Evolutionary conservation across 164 flowering plant genomes (phyloP), one percentile per base, ranked within the genome.

Genomic region (Umbellularia californica): DNA sequence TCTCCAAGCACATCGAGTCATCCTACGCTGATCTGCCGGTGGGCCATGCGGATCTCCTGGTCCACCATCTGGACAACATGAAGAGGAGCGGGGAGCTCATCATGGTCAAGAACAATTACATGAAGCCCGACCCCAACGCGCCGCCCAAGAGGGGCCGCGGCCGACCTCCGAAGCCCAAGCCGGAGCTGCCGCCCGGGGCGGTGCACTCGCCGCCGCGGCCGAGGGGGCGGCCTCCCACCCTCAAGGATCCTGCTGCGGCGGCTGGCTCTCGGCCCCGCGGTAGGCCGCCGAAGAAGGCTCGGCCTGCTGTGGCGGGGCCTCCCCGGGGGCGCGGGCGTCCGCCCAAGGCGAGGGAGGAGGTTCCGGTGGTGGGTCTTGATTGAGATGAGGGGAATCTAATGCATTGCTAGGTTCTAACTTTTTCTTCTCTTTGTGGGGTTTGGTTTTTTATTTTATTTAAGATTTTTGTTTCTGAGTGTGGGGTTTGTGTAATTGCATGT

Each of bases 71-170:
- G 76, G 81, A 83, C 84, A 73, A 72, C 77, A 81, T 95, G 94
- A 92, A 85, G 72, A 77, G 82, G 17, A 77, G 72, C 67, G 97
- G 97, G 5, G 88, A 90, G 81, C 88, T 95, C 11, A 73, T 85
- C 13, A 23, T 89, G 80, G 66, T 82, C 70, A 91, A 92, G 83
- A 88, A 92, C 89, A 87, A 84, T 78, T 91, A 89, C 90, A 83
- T 87, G 89, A 87, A 78, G 68, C 90, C 95, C 19, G 84, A 82
- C 70, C 91, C 90, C 0, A 71, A 83, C 73, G 88, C 91, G 14
- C 95, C 95, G 5, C 90, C 92, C 3, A 85, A 82, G 76, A 77
- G 97, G 2, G 98, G 98, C 23, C 89, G 97, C 2, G 98, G 97
- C 23, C 91, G 97, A 5, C 97, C 97, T 0, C 97, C 95, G 0